Evolutionary conservation across 2,329 filamentous ascomycete genomes (phyloP).

Genomic region (Hypomyces perniciosus): DNA sequence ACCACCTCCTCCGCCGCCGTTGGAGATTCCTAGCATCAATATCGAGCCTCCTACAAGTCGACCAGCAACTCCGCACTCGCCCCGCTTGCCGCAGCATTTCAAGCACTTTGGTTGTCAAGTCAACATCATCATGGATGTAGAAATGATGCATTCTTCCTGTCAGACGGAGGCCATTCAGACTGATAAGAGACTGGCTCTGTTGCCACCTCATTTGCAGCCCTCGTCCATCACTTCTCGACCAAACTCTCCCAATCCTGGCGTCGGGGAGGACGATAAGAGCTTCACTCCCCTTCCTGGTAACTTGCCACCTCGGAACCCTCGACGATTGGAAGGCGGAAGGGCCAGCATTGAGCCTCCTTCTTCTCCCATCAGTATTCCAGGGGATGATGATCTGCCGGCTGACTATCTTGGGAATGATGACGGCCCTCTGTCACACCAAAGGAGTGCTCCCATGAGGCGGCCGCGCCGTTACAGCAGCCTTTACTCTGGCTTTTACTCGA

Average conservation of each 20-base stretch:
- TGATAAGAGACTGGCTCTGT: slow-evolving; percentile 66
- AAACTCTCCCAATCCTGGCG: slow-evolving; percentile 42
- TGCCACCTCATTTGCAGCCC: slow-evolving; percentile 73
- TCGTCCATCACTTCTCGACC: slow-evolving; percentile 64
- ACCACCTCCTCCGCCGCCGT: slow-evolving; percentile 31
- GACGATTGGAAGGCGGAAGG: slow-evolving; percentile 43
- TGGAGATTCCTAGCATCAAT: slow-evolving; percentile 75
- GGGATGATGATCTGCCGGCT: slow-evolving; percentile 44
- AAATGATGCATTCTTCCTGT: slow-evolving; percentile 37
- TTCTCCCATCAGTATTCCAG: slow-evolving; percentile 36
- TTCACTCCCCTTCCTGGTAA: slow-evolving; percentile 49
- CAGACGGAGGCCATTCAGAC: slow-evolving; percentile 91
- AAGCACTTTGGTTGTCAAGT: slow-evolving; percentile 84
- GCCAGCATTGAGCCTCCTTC: slow-evolving; percentile 45
- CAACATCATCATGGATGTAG: slow-evolving; percentile 23
- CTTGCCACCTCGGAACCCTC: slow-evolving; percentile 55
- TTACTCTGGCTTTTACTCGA: slow-evolving; percentile 77
- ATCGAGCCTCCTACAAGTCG: slow-evolving; percentile 83
- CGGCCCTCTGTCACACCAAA: slow-evolving; percentile 59
- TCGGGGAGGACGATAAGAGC: slow-evolving; percentile 29
- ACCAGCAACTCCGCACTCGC: slow-evolving; percentile 70
- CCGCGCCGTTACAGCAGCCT: slow-evolving; percentile 75
- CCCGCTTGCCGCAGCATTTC: slow-evolving; percentile 70
- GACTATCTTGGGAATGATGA: slow-evolving; percentile 75
- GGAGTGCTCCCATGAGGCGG: slow-evolving; percentile 53